Conservation (phyloP, 768 basidiomycete species). For the Hebeloma cylindrosporum region DNA sequence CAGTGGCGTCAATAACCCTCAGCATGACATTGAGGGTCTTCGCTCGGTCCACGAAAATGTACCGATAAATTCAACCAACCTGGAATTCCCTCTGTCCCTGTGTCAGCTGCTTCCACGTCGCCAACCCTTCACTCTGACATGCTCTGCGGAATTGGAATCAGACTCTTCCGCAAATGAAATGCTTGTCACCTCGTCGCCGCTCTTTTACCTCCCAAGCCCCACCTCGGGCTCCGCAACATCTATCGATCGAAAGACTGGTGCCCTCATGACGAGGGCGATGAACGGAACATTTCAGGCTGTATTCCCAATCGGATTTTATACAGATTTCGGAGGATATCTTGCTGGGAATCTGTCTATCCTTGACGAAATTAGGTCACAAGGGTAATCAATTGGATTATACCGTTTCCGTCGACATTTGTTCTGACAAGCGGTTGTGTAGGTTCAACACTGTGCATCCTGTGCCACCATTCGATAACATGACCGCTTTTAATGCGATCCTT, state of each 20-base stretch:
- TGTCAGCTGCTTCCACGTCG: conserved; percentile 3
- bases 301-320: conserved; percentile 58
- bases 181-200: conserved; percentile 1
- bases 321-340: conserved; percentile 41
- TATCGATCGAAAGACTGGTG: conserved; percentile 47
- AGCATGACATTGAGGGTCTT: neutral
- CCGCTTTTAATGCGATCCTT: conserved; percentile 40
- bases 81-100: conserved; percentile 8
- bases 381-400: conserved; percentile 25
- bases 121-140: conserved; percentile 6
- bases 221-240: conserved; percentile 43
- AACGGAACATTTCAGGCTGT: conserved; percentile 32
- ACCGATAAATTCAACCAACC: conserved; percentile 1
- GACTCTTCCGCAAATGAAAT: neutral
- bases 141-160: neutral
- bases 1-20: neutral
- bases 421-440: neutral
- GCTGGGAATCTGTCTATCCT: conserved; percentile 40
- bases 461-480: conserved; percentile 50
- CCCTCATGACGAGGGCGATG: conserved; percentile 38
- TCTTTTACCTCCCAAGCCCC: conserved; percentile 40
- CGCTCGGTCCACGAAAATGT: neutral
- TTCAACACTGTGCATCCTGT: conserved; percentile 50
- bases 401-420: neutral
- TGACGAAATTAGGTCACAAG: conserved; percentile 45